phyloP scores from a whole-genome alignment of 176 grass and related monocot genomes.

The Phragmites australis region DNA sequence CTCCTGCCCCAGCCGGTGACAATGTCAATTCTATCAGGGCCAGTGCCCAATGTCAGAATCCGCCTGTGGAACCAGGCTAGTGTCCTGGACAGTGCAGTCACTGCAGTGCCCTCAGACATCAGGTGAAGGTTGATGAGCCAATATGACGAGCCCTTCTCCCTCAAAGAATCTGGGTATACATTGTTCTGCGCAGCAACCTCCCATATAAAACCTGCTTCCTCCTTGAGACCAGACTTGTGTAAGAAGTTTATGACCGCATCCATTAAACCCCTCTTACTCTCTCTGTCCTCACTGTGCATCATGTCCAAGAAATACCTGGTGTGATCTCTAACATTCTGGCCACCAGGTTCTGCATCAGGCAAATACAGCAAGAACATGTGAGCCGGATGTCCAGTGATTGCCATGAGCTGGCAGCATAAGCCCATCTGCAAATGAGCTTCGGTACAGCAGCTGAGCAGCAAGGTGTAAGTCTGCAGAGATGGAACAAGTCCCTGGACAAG shows the following conservation, averaged over 20 bases:
- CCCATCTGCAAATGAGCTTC: slow-evolving; percentile 56
- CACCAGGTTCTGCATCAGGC: slow-evolving; percentile 80
- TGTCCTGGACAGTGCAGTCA: slow-evolving; percentile 78
- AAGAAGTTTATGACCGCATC: slow-evolving; percentile 94
- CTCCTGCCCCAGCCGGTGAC: slow-evolving; percentile 93
- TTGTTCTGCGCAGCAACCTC: slow-evolving; percentile 88
- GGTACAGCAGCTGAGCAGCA: slow-evolving; percentile 84
- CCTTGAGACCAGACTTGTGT: slow-evolving; percentile 86
- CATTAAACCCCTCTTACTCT: slow-evolving; percentile 89
- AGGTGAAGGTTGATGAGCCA: slow-evolving; percentile 95
- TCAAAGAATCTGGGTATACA: slow-evolving; percentile 87
- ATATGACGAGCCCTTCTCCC: slow-evolving; percentile 69
- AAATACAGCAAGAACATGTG: slow-evolving; percentile 85
- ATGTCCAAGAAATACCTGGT: slow-evolving; percentile 74
- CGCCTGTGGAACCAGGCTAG: slow-evolving; percentile 90
- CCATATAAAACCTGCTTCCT: slow-evolving; percentile 94
- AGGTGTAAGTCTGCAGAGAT: slow-evolving; percentile 89
- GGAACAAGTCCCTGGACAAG: slow-evolving; percentile 67
- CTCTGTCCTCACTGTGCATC: slow-evolving; percentile 94
- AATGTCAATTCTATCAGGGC: slow-evolving; percentile 74
- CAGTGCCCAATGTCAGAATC: slow-evolving; percentile 53
- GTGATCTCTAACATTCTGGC: slow-evolving; percentile 70
- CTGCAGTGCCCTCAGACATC: slow-evolving; percentile 93
- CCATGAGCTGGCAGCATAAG: slow-evolving; percentile 82
- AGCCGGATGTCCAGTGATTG: slow-evolving; percentile 77